Conservation (phyloP, 1,284 basidiomycete genomes). For the Naganishia sp. region DNA sequence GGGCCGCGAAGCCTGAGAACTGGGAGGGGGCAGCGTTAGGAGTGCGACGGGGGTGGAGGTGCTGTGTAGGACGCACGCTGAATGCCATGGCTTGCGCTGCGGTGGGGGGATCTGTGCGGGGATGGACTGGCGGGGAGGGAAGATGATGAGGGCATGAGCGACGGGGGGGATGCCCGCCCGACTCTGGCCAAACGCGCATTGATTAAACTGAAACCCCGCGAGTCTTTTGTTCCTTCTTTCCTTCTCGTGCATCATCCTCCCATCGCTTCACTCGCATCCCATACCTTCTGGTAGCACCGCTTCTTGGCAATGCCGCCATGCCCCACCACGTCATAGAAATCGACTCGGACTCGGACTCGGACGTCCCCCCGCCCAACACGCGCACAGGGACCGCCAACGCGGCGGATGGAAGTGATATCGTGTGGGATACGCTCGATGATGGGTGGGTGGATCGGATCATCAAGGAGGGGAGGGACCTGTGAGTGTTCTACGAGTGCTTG, state of each 20-base stretch:
- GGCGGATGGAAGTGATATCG: slow-evolving; percentile 16
- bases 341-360: slow-evolving; percentile 17
- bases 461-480: slow-evolving; percentile 13
- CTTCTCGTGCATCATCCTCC: neutral
- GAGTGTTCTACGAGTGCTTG: slow-evolving; percentile 2
- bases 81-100: slow-evolving; percentile 3
- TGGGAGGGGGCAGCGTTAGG: neutral
- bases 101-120: neutral
- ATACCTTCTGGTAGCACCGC: too few species aligned
- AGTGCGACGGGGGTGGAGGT: neutral
- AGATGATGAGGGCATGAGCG: neutral
- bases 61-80: neutral
- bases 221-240: neutral
- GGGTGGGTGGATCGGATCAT: slow-evolving; percentile 25
- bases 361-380: neutral
- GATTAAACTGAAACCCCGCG: neutral
- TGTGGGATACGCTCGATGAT: slow-evolving; percentile 25
- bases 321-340: slow-evolving; percentile 16
- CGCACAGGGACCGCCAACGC: neutral
- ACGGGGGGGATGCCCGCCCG: neutral
- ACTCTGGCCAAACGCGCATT: neutral
- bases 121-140: neutral
- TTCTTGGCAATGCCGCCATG: neutral
- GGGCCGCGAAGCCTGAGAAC: slow-evolving; percentile 15
- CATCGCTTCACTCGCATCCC: too few species aligned